These are phyloP conservation scores for Acacia melanoxylon DNA, from an alignment of 306 rosid species.

Conservation along the genomic window DNA sequence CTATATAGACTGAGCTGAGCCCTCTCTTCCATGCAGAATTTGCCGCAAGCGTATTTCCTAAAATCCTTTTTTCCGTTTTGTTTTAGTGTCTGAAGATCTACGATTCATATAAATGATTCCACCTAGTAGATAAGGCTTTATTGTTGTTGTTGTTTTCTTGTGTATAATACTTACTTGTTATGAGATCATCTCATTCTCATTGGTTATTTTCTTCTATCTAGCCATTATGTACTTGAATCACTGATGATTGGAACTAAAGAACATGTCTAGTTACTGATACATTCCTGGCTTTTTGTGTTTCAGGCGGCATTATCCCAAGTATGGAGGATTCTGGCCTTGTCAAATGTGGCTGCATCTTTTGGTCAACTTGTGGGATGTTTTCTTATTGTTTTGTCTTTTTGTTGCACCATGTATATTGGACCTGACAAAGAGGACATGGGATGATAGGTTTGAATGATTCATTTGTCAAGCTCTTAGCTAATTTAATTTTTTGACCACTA, in stretches of 20 bases:
- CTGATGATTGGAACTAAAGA: background rate
- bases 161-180: background rate
- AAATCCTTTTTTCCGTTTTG: background rate
- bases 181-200: constrained; percentile 3
- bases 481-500: background rate
- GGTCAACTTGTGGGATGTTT: constrained; percentile 58
- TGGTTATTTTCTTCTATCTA: background rate
- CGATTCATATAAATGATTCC: accelerated
- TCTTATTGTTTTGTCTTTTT: constrained; percentile 59
- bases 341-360: constrained; percentile 47
- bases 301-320: constrained; percentile 70
- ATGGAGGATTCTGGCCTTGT: constrained; percentile 60
- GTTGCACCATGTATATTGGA: constrained; percentile 70
- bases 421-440: constrained; percentile 66
- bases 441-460: constrained; percentile 32
- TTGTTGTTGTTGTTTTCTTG: background rate
- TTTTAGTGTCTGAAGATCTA: too few species aligned
- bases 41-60: background rate
- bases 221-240: background rate
- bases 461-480: constrained; percentile 8
- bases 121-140: too few species aligned
- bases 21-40: background rate
- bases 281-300: constrained; percentile 11
- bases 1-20: background rate
- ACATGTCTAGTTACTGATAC: constrained; percentile 2